These are phyloP conservation scores for Dictyostelium firmibasis DNA, from an alignment of 78 protist genomes.

Conservation along the genomic window DNA sequence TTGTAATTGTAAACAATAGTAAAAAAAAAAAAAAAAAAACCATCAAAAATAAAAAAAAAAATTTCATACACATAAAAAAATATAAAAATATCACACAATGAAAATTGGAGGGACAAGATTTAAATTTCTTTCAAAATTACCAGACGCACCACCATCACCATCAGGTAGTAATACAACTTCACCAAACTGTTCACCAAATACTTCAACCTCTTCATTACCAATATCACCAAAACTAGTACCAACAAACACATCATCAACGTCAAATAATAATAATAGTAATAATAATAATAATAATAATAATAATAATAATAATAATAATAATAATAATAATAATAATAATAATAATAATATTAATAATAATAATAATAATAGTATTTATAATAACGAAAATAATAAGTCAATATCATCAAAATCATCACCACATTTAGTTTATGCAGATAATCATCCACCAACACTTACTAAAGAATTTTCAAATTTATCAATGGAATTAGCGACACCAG, in stretches of 20 bases:
- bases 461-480: neutral
- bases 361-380: too few species aligned
- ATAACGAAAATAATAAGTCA: neutral
- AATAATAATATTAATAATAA: neutral
- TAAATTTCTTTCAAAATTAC: neutral
- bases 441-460: neutral
- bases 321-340: too few species aligned
- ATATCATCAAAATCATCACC: slow-evolving; percentile 17
- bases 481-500: neutral
- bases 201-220: neutral
- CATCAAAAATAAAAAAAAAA: neutral
- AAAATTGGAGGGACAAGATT: slow-evolving; percentile 23
- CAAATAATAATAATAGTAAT: neutral
- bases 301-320: too few species aligned
- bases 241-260: neutral
- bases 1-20: neutral
- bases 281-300: too few species aligned
- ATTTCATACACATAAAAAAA: neutral
- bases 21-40: neutral
- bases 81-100: neutral
- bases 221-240: neutral
- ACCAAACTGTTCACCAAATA: neutral
- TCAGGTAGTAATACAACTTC: neutral
- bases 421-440: neutral
- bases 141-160: slow-evolving; percentile 34